Evolutionary conservation across 106 monocot genomes (phyloP).

Genomic region (Posidonia australis): DNA sequence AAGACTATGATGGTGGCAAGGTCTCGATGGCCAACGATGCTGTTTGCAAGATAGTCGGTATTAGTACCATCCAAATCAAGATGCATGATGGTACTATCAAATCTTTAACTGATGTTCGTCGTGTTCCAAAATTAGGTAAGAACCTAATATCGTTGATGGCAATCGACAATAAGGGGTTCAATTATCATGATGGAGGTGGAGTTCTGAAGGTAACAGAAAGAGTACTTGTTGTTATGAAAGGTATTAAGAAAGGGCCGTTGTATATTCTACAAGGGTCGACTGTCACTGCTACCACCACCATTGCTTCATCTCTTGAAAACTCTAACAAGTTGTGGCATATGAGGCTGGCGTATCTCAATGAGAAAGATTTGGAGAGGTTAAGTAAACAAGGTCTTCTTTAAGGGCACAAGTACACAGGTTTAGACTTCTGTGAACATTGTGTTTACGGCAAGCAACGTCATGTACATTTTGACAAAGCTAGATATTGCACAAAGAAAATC

Average conservation of each 20-base stretch:
- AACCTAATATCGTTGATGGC: constrained; percentile 5
- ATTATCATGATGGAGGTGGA: background rate
- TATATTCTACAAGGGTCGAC: background rate
- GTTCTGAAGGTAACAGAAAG: background rate
- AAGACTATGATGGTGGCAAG: background rate
- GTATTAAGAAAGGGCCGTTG: background rate
- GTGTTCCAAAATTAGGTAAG: background rate
- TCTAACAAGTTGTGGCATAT: background rate
- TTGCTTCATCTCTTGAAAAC: background rate
- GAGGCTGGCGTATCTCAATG: background rate
- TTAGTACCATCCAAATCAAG: constrained; percentile 1
- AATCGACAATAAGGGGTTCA: background rate
- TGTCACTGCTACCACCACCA: background rate
- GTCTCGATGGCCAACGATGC: constrained; percentile 9
- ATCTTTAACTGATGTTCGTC: background rate
- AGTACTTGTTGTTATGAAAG: constrained; percentile 8
- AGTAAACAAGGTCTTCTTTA: too few species aligned
- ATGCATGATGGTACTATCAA: constrained; percentile 5
- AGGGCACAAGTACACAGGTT: too few species aligned
- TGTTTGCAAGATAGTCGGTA: background rate
- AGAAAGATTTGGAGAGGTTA: background rate
- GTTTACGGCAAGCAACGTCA: background rate
- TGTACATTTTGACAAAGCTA: too few species aligned
- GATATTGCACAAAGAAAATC: constrained; percentile 3
- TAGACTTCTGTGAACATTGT: too few species aligned